phyloP scores from a whole-genome alignment of 2,329 filamentous ascomycete genomes.

The Colletotrichum sidae region DNA sequence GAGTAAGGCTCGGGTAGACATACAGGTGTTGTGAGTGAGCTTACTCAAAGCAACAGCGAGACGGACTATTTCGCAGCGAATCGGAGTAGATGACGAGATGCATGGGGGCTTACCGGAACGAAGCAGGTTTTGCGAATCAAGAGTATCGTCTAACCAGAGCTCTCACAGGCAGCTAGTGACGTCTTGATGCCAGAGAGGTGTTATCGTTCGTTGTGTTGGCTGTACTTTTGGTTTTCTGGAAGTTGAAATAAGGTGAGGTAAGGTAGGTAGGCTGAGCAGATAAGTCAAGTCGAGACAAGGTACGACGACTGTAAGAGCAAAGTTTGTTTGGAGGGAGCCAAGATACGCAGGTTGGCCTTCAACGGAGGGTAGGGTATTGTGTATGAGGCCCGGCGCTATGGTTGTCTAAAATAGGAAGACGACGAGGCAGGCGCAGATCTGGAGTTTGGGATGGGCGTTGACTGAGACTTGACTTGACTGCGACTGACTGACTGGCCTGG shows the following conservation, averaged over 20 bases:
- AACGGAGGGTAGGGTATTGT: background rate
- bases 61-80: conserved; percentile 9
- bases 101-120: conserved; percentile 25
- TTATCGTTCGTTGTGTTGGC: background rate
- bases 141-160: background rate
- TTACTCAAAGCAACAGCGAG: background rate
- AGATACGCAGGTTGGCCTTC: background rate
- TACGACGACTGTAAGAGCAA: background rate
- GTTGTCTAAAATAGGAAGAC: background rate
- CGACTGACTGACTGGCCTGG: background rate
- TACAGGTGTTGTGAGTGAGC: background rate
- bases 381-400: background rate
- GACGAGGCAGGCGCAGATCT: background rate
- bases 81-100: conserved; percentile 20
- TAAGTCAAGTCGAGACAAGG: conserved; percentile 2
- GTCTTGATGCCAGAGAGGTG: conserved; percentile 12
- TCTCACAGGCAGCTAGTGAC: background rate
- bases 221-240: background rate
- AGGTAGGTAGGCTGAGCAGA: conserved; percentile 6
- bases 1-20: background rate
- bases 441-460: conserved; percentile 1
- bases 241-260: background rate
- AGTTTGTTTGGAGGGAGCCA: background rate
- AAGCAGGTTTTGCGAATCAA: conserved; percentile 18
- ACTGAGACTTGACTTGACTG: conserved; percentile 7